phyloP scores from a whole-genome alignment of 805 yeast genomes.

The Ogataea glucozyma region DNA sequence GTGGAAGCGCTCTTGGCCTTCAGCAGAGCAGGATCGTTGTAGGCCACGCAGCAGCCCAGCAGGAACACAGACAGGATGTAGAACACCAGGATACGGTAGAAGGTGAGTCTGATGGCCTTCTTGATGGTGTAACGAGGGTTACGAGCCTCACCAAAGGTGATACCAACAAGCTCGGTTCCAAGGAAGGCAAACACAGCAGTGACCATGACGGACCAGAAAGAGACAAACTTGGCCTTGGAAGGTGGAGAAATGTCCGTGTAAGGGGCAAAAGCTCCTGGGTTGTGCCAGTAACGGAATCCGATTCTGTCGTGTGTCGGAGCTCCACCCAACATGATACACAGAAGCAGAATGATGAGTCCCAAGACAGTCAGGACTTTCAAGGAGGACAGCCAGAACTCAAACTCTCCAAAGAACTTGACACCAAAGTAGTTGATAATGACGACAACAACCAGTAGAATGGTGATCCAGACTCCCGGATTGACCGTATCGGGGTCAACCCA shows the following conservation, averaged over 20 bases:
- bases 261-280: constrained; percentile 44
- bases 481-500: constrained; percentile 49
- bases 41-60: constrained; percentile 59
- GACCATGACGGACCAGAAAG: constrained; percentile 54
- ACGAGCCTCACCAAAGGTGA: constrained; percentile 49
- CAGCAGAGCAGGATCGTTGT: constrained; percentile 44
- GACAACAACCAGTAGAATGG: constrained; percentile 45
- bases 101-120: constrained; percentile 52
- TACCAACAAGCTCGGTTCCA: constrained; percentile 53
- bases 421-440: constrained; percentile 45
- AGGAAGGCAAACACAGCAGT: constrained; percentile 52
- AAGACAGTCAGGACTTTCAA: constrained; percentile 65
- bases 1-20: constrained; percentile 48
- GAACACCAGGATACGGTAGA: constrained; percentile 54
- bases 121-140: constrained; percentile 53
- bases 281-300: constrained; percentile 45
- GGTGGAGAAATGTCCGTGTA: constrained; percentile 44
- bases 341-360: constrained; percentile 64
- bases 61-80: constrained; percentile 54
- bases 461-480: constrained; percentile 56
- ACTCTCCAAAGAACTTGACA: constrained; percentile 50
- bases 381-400: constrained; percentile 58
- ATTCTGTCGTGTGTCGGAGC: constrained; percentile 70
- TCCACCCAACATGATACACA: constrained; percentile 74
- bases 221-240: constrained; percentile 49